Conservation (phyloP, 768 basidiomycete genomes). For the Mycena rosella region DNA sequence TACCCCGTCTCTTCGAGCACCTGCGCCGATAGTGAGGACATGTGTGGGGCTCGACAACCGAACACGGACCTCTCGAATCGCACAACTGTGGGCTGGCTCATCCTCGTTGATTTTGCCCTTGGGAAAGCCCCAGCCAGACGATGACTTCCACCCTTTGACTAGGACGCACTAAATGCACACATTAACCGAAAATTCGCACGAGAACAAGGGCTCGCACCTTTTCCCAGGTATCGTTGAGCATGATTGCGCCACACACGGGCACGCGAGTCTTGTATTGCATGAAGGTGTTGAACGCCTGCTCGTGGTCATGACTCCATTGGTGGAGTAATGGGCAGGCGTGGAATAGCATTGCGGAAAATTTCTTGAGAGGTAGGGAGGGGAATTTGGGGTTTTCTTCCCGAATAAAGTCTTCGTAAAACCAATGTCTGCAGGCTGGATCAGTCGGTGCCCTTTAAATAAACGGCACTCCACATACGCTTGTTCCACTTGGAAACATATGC, state of each 20-base stretch:
- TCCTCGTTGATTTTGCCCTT: constrained; percentile 99
- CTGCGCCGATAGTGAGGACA: constrained; percentile 56
- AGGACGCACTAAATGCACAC: constrained; percentile 80
- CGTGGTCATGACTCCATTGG: constrained; percentile 88
- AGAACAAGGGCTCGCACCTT: constrained; percentile 71
- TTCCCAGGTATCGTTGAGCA: constrained; percentile 92
- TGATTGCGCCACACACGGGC: constrained; percentile 97
- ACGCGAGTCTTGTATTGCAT: constrained; percentile 97
- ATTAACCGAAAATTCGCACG: constrained; percentile 14
- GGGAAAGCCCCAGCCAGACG: constrained; percentile 98
- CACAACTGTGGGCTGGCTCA: constrained; percentile 87
- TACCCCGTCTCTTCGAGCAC: constrained; percentile 98
- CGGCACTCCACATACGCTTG: constrained; percentile 82
- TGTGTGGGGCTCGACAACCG: background rate
- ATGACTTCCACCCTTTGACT: constrained; percentile 98
- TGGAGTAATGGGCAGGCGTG: constrained; percentile 85
- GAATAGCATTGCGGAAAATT: constrained; percentile 94
- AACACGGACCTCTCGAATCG: constrained; percentile 85
- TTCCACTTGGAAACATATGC: constrained; percentile 98
- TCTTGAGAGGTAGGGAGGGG: constrained; percentile 90
- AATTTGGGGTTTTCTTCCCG: constrained; percentile 91
- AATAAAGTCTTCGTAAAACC: constrained; percentile 99
- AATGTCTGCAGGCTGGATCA: constrained; percentile 73
- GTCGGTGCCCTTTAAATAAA: constrained; percentile 30
- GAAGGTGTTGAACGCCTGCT: constrained; percentile 88